Percentiles rank a stretch among this genome's conserved stretches.
Evolutionary conservation across 257 asterid genomes (phyloP).

Genomic region (Perilla frutescens): DNA sequence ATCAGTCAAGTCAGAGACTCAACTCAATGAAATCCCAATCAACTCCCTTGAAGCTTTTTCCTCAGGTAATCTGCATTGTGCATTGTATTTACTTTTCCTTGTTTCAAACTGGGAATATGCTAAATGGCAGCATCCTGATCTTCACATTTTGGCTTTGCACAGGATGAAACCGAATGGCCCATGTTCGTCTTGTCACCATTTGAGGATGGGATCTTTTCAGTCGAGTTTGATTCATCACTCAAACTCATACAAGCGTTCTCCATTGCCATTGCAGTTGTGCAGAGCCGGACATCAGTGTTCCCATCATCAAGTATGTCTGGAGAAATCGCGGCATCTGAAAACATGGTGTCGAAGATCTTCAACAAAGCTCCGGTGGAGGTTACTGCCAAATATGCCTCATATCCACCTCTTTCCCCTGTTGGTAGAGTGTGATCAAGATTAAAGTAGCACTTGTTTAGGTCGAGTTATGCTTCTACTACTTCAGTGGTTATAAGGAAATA

Average conservation of each 20-base stretch:
- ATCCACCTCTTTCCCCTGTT: conserved; percentile 56
- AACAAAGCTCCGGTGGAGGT: conserved; percentile 37
- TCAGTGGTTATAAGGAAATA: conserved; percentile 2
- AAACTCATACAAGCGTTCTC: conserved; percentile 71
- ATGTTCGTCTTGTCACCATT: conserved; percentile 53
- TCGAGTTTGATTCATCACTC: conserved; percentile 65
- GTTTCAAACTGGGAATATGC: not conserved
- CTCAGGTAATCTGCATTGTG: conserved; percentile 51
- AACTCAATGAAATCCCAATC: conserved; percentile 39
- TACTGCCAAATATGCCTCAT: conserved; percentile 48
- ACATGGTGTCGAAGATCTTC: conserved; percentile 29
- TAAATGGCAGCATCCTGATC: not conserved
- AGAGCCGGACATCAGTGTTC: conserved; percentile 42
- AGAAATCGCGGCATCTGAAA: conserved; percentile 34
- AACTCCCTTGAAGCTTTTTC: conserved; percentile 54
- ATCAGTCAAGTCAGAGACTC: conserved; percentile 31
- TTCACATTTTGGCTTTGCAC: conserved; percentile 20
- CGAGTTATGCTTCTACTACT: not conserved
- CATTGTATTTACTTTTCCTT: not conserved
- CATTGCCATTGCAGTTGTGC: conserved; percentile 56
- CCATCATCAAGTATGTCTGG: conserved; percentile 35
- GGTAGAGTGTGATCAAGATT: conserved; percentile 48
- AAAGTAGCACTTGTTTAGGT: not conserved
- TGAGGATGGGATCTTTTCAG: conserved; percentile 68
- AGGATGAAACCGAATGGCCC: conserved; percentile 54